Percentiles rank a stretch among this genome's conserved stretches.
phyloP scores from a whole-genome alignment of 2,329 filamentous ascomycete genomes.

The Nemania abortiva region DNA sequence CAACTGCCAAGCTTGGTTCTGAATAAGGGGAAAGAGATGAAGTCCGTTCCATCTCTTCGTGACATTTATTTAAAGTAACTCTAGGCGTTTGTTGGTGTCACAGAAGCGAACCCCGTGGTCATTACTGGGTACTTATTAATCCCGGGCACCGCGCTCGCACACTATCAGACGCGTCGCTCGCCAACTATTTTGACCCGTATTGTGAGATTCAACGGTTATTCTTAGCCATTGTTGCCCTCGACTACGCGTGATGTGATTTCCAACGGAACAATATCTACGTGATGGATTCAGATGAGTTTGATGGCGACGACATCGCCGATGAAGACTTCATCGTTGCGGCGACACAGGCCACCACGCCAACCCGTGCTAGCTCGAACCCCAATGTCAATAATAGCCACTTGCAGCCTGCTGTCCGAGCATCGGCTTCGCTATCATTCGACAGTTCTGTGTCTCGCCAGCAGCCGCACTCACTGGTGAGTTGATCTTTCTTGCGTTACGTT shows the following conservation, averaged over 20 bases:
- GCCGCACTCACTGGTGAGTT: constrained; percentile 39
- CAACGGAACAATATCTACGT: not conserved
- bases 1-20: not conserved
- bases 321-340: constrained; percentile 73
- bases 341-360: constrained; percentile 59
- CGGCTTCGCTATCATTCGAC: constrained; percentile 30
- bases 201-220: constrained; percentile 29
- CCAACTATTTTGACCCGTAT: not conserved
- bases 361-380: constrained; percentile 38
- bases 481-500: constrained; percentile 5
- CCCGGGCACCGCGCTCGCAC: too few species aligned
- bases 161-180: constrained; percentile 18
- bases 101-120: not conserved
- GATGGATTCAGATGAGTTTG: constrained; percentile 73
- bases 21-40: not conserved
- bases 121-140: not conserved
- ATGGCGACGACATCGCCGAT: constrained; percentile 73
- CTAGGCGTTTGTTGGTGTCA: not conserved
- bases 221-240: constrained; percentile 29
- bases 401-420: constrained; percentile 37
- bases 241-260: constrained; percentile 28
- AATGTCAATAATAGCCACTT: constrained; percentile 40
- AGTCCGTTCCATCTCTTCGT: not conserved
- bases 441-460: constrained; percentile 27
- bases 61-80: not conserved